Evolutionary conservation across 805 yeast genomes (phyloP).

Genomic region (Candida coquimbonensis): DNA sequence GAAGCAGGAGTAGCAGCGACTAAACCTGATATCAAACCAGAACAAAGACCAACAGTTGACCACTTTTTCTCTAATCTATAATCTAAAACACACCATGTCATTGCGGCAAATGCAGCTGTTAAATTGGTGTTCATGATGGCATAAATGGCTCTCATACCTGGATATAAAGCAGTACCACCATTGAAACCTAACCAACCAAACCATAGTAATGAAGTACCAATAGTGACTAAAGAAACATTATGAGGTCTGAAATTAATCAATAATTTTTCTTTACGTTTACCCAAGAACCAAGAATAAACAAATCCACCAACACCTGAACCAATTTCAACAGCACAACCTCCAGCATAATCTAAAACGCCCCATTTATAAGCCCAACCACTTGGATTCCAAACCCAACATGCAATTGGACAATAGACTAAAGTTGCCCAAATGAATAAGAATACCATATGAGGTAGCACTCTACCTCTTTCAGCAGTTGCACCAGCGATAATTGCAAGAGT

Average conservation of each 20-base stretch:
- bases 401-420: slow-evolving; percentile 88
- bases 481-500: slow-evolving; percentile 90
- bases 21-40: slow-evolving; percentile 91
- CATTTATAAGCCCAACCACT: slow-evolving; percentile 92
- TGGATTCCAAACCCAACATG: slow-evolving; percentile 91
- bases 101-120: slow-evolving; percentile 84
- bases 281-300: slow-evolving; percentile 74
- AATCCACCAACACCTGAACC: slow-evolving; percentile 87
- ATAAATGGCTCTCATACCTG: slow-evolving; percentile 76
- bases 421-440: slow-evolving; percentile 87
- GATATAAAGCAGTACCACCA: slow-evolving; percentile 81
- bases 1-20: slow-evolving; percentile 97
- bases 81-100: slow-evolving; percentile 89
- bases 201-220: slow-evolving; percentile 85
- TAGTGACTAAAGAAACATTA: slow-evolving; percentile 82
- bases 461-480: slow-evolving; percentile 88
- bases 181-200: slow-evolving; percentile 96
- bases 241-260: slow-evolving; percentile 91
- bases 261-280: slow-evolving; percentile 66
- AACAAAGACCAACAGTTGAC: slow-evolving; percentile 92
- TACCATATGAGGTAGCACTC: slow-evolving; percentile 77
- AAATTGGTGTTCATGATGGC: slow-evolving; percentile 89
- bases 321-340: slow-evolving; percentile 96
- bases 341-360: slow-evolving; percentile 95
- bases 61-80: slow-evolving; percentile 82